Evolutionary conservation across 805 yeast genomes (phyloP).

Genomic region (Yarrowia alimentaria): DNA sequence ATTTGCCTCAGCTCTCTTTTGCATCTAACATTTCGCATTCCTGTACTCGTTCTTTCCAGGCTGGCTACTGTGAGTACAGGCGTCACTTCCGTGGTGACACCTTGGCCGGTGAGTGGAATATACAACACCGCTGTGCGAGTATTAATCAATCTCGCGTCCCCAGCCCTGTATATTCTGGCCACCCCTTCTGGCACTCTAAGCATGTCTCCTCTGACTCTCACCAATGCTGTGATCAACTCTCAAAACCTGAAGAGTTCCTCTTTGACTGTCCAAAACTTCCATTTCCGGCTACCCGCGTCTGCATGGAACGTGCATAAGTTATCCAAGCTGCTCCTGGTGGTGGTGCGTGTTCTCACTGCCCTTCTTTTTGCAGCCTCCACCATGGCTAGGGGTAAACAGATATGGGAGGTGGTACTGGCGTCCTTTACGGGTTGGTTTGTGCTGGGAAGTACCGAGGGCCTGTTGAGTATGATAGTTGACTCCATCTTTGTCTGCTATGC

Average conservation of each 20-base stretch:
- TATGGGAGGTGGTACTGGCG: slow-evolving; percentile 41
- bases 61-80: slow-evolving; percentile 26
- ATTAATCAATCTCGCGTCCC: slow-evolving; percentile 21
- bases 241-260: slow-evolving; percentile 41
- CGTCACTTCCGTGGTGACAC: not conserved
- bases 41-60: slow-evolving; percentile 41
- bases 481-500: slow-evolving; percentile 41
- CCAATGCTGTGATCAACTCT: slow-evolving; percentile 41
- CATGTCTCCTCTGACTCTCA: slow-evolving; percentile 42
- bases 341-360: slow-evolving; percentile 43
- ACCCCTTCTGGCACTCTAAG: slow-evolving; percentile 37
- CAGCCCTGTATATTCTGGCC: slow-evolving; percentile 33
- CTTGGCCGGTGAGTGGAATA: slow-evolving; percentile 30
- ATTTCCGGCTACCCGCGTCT: slow-evolving; percentile 27
- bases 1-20: slow-evolving; percentile 40
- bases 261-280: slow-evolving; percentile 32
- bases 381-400: slow-evolving; percentile 43
- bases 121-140: slow-evolving; percentile 29
- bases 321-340: slow-evolving; percentile 41
- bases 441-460: slow-evolving; percentile 46
- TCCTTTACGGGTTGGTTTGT: slow-evolving; percentile 46
- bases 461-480: slow-evolving; percentile 42
- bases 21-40: slow-evolving; percentile 39
- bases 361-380: slow-evolving; percentile 41
- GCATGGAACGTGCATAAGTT: slow-evolving; percentile 41